Percentiles rank a stretch among this genome's conserved stretches.
These are phyloP conservation scores for Aspergillus sp. DNA, from an alignment of 2,329 filamentous ascomycete species.

Conservation along the genomic window DNA sequence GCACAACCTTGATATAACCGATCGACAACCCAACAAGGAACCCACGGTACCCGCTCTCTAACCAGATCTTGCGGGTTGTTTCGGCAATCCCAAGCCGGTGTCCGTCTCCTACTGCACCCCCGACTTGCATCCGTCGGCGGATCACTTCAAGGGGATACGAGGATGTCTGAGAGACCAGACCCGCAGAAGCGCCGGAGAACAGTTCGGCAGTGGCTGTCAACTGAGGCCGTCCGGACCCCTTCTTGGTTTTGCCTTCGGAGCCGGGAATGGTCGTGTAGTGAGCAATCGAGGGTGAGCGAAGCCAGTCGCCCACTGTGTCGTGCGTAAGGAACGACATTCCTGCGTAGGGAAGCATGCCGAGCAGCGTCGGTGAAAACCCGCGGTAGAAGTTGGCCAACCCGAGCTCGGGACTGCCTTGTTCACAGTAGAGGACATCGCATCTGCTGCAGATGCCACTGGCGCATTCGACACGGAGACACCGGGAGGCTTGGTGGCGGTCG, in stretches of 20 bases:
- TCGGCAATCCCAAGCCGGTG: constrained; percentile 68
- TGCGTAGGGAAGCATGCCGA: constrained; percentile 95
- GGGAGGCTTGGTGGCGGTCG: constrained; percentile 26
- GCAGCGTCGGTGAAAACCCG: constrained; percentile 79
- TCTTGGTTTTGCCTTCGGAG: constrained; percentile 39
- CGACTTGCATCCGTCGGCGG: constrained; percentile 88
- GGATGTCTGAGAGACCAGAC: constrained; percentile 79
- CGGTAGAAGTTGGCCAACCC: constrained; percentile 85
- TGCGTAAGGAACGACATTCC: constrained; percentile 94
- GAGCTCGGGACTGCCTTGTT: constrained; percentile 51
- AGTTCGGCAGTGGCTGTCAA: constrained; percentile 83
- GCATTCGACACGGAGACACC: constrained; percentile 36
- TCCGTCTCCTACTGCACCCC: constrained; percentile 86
- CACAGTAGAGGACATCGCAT: constrained; percentile 30
- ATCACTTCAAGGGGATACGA: constrained; percentile 94
- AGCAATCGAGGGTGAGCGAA: constrained; percentile 61
- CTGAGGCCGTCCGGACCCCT: constrained; percentile 54
- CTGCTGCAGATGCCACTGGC: constrained; percentile 31
- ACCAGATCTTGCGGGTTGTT: constrained; percentile 65
- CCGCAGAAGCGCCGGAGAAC: constrained; percentile 72
- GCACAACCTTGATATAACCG: constrained; percentile 89
- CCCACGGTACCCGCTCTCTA: constrained; percentile 66
- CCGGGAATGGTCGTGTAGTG: constrained; percentile 66
- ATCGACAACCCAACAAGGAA: constrained; percentile 93
- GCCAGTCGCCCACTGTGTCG: constrained; percentile 76